A percentile compares a stretch with the other conserved stretches of the same genome.
Evolutionary conservation across 306 rosid genomes (phyloP).

Genomic region (Fragaria vesca): DNA sequence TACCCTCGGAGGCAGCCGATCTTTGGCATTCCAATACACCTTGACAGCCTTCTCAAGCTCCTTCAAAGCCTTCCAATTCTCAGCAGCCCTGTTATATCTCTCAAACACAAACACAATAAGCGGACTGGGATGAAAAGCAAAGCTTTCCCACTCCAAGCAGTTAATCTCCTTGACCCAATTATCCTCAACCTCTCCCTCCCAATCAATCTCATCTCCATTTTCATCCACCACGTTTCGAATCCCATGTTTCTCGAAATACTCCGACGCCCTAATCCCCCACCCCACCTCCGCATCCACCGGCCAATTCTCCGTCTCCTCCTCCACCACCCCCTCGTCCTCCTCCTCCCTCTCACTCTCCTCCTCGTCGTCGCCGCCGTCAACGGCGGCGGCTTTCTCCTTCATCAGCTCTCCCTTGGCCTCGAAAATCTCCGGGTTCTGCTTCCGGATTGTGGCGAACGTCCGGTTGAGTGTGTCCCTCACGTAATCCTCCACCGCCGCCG

Average conservation of each 20-base stretch:
- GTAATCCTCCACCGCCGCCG: constrained; percentile 66
- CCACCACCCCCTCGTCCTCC: constrained; percentile 60
- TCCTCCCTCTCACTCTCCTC: constrained; percentile 16
- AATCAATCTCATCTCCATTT: constrained; percentile 78
- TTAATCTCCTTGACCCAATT: constrained; percentile 93
- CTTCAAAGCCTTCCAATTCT: constrained; percentile 87
- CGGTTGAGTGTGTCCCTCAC: constrained; percentile 52
- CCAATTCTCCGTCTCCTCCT: constrained; percentile 81
- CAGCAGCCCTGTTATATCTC: constrained; percentile 76
- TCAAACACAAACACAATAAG: constrained; percentile 85
- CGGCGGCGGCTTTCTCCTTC: constrained; percentile 42
- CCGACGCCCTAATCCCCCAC: constrained; percentile 88
- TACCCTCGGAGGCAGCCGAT: constrained; percentile 93
- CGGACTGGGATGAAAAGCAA: constrained; percentile 95
- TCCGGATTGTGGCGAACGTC: constrained; percentile 61
- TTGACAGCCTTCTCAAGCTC: constrained; percentile 88
- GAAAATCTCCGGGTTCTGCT: constrained; percentile 46
- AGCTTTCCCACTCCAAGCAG: constrained; percentile 92
- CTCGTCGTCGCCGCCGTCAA: constrained; percentile 23
- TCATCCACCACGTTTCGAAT: constrained; percentile 73
- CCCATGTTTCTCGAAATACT: constrained; percentile 86
- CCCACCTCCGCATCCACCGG: constrained; percentile 94
- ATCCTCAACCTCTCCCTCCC: constrained; percentile 96
- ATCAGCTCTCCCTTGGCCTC: constrained; percentile 46
- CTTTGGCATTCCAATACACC: constrained; percentile 80